These are phyloP conservation scores for Eutypa lata DNA, from an alignment of 2,329 filamentous ascomycete genomes.

Conservation along the genomic window DNA sequence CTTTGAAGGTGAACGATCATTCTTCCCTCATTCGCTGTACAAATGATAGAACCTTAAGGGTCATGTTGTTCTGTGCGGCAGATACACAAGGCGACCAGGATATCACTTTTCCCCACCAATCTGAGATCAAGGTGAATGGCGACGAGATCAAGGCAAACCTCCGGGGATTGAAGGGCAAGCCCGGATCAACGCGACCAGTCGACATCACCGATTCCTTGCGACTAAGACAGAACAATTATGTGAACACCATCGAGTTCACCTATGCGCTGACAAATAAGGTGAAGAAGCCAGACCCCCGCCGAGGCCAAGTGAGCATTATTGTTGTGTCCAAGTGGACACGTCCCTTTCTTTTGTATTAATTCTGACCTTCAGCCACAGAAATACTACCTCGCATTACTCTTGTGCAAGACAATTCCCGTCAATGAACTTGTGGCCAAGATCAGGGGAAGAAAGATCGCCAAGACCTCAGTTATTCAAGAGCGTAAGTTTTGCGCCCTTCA, in stretches of 20 bases:
- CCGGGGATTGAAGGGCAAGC: conserved; percentile 92
- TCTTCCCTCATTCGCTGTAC: conserved; percentile 53
- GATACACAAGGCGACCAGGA: conserved; percentile 66
- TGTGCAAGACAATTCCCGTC: conserved; percentile 72
- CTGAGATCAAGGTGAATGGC: conserved; percentile 86
- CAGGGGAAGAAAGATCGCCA: conserved; percentile 68
- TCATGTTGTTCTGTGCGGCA: conserved; percentile 81
- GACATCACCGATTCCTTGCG: conserved; percentile 81
- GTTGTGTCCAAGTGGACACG: conserved; percentile 15
- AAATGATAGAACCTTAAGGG: conserved; percentile 58
- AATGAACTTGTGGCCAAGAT: conserved; percentile 69
- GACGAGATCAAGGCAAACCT: conserved; percentile 90
- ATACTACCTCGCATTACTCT: conserved; percentile 68
- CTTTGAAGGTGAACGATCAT: conserved; percentile 47
- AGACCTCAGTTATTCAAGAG: conserved; percentile 77
- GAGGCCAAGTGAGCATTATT: conserved; percentile 24
- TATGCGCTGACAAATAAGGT: conserved; percentile 91
- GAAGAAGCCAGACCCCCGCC: conserved; percentile 32
- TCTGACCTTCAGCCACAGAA: conserved; percentile 48
- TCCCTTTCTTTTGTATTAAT: conserved; percentile 1
- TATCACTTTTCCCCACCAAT: conserved; percentile 85
- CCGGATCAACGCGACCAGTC: conserved; percentile 87
- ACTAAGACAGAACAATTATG: conserved; percentile 63
- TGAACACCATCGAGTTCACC: conserved; percentile 78
- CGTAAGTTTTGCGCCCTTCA: conserved; percentile 50